Conservation (phyloP, 1,139 yeast species). For the Yamadazyma atlantica region DNA sequence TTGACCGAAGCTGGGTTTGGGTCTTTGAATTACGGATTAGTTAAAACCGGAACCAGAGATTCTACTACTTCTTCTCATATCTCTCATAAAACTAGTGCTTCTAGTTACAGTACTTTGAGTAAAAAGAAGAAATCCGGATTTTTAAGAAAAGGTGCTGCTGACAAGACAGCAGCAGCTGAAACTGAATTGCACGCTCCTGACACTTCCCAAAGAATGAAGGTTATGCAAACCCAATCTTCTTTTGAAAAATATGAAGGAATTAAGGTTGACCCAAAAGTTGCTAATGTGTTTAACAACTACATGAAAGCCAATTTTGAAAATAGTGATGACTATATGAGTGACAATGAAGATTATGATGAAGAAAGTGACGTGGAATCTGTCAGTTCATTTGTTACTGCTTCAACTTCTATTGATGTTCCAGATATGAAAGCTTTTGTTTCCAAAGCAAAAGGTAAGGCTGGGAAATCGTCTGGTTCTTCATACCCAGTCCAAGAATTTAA, state of each 20-base stretch:
- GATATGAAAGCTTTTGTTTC: conserved; percentile 17
- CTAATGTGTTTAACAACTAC: conserved; percentile 23
- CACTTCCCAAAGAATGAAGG: conserved; percentile 27
- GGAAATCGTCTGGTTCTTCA: neutral
- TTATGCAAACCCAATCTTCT: conserved; percentile 31
- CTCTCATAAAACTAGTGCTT: conserved; percentile 24
- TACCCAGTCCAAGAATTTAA: conserved; percentile 10
- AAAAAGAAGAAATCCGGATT: conserved; percentile 21
- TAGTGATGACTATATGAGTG: conserved; percentile 23
- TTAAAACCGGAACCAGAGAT: conserved; percentile 26
- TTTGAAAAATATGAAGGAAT: conserved; percentile 28
- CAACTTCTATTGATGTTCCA: conserved; percentile 29
- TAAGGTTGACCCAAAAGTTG: conserved; percentile 24
- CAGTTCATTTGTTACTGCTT: conserved; percentile 41
- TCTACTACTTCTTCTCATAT: conserved; percentile 28
- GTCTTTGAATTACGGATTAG: conserved; percentile 21
- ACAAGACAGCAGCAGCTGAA: conserved; percentile 11
- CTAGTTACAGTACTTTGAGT: conserved; percentile 15
- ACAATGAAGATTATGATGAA: conserved; percentile 18
- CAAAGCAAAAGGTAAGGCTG: conserved; percentile 1
- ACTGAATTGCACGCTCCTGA: conserved; percentile 18
- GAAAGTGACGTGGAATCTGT: conserved; percentile 25
- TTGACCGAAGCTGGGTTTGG: conserved; percentile 19
- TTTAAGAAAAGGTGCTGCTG: conserved; percentile 15
- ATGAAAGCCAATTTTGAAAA: conserved; percentile 26